phyloP scores from a whole-genome alignment of 2,329 filamentous ascomycete species.

The Pseudocercospora fuligena region DNA sequence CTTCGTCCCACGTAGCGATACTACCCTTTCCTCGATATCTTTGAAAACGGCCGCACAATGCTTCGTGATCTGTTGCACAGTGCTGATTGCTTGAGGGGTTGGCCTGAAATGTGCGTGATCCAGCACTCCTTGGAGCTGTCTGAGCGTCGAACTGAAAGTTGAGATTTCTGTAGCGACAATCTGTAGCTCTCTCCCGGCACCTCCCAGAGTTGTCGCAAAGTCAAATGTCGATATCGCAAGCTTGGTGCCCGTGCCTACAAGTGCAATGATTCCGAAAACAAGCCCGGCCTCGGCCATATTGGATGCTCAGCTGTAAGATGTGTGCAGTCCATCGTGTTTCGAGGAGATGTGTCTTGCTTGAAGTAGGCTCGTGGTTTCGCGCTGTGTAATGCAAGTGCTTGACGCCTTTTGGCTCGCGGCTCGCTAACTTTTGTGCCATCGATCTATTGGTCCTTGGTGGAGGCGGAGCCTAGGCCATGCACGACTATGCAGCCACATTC shows the following conservation, averaged over 20 bases:
- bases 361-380: no score
- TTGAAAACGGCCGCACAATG: not conserved
- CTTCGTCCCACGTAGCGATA: not conserved
- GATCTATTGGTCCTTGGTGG: not conserved
- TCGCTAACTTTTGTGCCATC: not conserved
- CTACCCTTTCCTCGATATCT: slow-evolving; percentile 1
- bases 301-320: not conserved
- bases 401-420: not conserved
- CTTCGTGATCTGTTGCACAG: slow-evolving; percentile 5
- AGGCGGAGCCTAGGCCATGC: slow-evolving; percentile 3
- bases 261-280: slow-evolving; percentile 10
- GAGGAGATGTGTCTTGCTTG: no score
- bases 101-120: slow-evolving; percentile 18
- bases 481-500: not conserved
- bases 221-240: slow-evolving; percentile 15
- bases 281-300: slow-evolving; percentile 13
- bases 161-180: slow-evolving; percentile 18
- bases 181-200: slow-evolving; percentile 18
- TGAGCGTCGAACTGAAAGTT: slow-evolving; percentile 9
- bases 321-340: not conserved
- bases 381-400: not conserved
- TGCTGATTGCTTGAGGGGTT: slow-evolving; percentile 2
- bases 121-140: slow-evolving; percentile 13
- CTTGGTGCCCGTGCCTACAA: slow-evolving; percentile 17
- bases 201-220: slow-evolving; percentile 15